Evolutionary conservation across 2,329 filamentous ascomycete genomes (phyloP), one percentile per base, ranked within the genome.

Genomic region (Beauveria varroae): DNA sequence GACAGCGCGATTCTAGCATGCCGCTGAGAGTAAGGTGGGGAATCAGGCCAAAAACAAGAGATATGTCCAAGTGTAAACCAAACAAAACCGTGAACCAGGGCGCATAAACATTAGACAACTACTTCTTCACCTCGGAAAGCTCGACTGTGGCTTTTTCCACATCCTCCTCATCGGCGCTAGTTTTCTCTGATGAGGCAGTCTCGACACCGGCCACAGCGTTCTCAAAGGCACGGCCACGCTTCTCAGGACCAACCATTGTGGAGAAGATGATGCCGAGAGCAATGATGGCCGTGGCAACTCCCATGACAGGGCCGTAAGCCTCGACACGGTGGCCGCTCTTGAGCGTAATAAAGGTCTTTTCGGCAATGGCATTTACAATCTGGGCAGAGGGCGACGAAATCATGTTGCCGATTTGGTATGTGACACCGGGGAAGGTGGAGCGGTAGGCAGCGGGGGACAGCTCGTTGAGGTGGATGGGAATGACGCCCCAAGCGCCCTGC

Each of bases 321-420:
- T 89, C 83, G 1, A 85, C 88, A 3, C 70, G 71, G 61, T 84
- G 71, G 3, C 88, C 88, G 10, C 77, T 75, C 6, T 70, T 69
- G 46, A 80, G 77, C 0, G 73, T 83, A 51, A 91, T 77, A 44
- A 80, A 80, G 40, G 79, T 79, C 50, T 76, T 81, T 68, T 92
- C 88, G 1, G 89, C 80, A 56, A 92, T 80, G 14, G 86, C 87
- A 63, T 91, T 91, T 69, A 92, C 86, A 53, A 93, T 92, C 71
- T 92, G 89, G 0, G 89, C 86, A 0, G 84, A 87, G 0, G 88
- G 87, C 0, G 86, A 87, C 1, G 86, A 87, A 57, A 89, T 86
- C 80, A 90, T 86, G 77, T 90, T 91, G 7, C 88, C 88, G 9
- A 91, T 74, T 76, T 91, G 88, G 72, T 91, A 91, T 0, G 86